phyloP scores from a whole-genome alignment of 805 yeast genomes.

The Lachancea fermentati region DNA sequence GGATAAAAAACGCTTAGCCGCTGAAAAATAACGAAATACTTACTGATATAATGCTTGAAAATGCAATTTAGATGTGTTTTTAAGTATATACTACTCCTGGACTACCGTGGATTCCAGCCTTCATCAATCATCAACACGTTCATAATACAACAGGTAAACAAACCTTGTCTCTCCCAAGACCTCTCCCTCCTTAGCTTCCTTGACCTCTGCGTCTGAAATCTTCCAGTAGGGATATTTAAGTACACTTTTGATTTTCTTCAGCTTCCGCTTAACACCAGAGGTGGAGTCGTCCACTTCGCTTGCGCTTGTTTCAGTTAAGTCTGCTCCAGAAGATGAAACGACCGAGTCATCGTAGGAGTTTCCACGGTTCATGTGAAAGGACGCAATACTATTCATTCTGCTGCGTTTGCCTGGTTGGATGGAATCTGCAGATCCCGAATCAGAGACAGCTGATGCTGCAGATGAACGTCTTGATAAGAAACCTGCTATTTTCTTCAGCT shows the following conservation, averaged over 20 bases:
- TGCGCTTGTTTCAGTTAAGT: constrained; percentile 17
- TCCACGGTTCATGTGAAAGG: constrained; percentile 6
- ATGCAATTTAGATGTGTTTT: too few species aligned
- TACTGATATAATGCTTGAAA: too few species aligned
- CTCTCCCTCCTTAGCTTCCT: constrained; percentile 52
- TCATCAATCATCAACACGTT: constrained; percentile 25
- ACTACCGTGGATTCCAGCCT: too few species aligned
- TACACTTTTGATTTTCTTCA: constrained; percentile 51
- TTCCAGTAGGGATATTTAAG: constrained; percentile 72
- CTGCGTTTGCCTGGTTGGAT: constrained; percentile 2
- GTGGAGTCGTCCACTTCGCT: constrained; percentile 15
- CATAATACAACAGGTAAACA: constrained; percentile 85
- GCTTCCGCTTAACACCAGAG: constrained; percentile 29
- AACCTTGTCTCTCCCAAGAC: constrained; percentile 65
- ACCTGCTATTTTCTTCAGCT: constrained; percentile 16
- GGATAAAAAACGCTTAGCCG: too few species aligned
- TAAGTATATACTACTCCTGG: too few species aligned
- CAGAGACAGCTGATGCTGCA: constrained; percentile 6
- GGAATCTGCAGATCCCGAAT: constrained; percentile 1
- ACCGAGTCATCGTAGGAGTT: constrained; percentile 10
- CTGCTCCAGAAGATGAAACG: constrained; percentile 8
- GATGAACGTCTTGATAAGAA: constrained; percentile 21
- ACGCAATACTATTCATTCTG: constrained; percentile 16
- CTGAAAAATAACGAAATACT: too few species aligned
- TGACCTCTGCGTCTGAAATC: constrained; percentile 67